Percentiles rank a stretch among this genome's conserved stretches.
Conservation (phyloP, 2,329 filamentous ascomycete genomes). For the Ophiocordyceps camponoti-leonardi region DNA sequence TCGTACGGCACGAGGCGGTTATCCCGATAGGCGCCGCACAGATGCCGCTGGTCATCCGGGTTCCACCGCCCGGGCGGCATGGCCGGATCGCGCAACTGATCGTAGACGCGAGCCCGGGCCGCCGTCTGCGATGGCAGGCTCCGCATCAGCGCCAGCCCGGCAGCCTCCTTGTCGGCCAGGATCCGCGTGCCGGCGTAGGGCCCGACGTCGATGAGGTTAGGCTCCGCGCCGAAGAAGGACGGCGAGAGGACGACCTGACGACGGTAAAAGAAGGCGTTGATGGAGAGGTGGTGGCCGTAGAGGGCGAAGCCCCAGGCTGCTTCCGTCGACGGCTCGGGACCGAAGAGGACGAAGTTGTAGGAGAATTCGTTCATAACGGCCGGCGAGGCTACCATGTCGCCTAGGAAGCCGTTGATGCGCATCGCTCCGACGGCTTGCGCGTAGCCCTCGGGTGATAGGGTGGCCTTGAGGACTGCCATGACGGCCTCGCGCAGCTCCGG, state of each 20-base stretch:
- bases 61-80: conserved; percentile 63
- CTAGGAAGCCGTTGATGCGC: conserved; percentile 61
- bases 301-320: conserved; percentile 56
- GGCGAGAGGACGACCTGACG: conserved; percentile 52
- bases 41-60: conserved; percentile 60
- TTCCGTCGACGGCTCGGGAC: conserved; percentile 31
- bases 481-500: conserved; percentile 27
- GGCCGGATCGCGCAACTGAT: conserved; percentile 39
- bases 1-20: conserved; percentile 63
- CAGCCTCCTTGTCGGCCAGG: conserved; percentile 42
- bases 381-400: conserved; percentile 44
- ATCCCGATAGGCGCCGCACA: conserved; percentile 64
- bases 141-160: conserved; percentile 57
- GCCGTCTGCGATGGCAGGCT: conserved; percentile 30
- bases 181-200: conserved; percentile 47
- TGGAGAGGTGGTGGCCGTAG: conserved; percentile 65
- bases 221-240: conserved; percentile 67
- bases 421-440: conserved; percentile 51
- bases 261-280: conserved; percentile 51
- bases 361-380: conserved; percentile 56
- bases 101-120: conserved; percentile 36
- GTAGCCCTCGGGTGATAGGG: conserved; percentile 54
- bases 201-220: conserved; percentile 54
- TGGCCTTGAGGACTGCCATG: conserved; percentile 35
- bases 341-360: conserved; percentile 62